Percentiles rank a stretch among this genome's conserved stretches.
phyloP scores from a whole-genome alignment of 768 basidiomycete genomes.

The Boletus patriciae region DNA sequence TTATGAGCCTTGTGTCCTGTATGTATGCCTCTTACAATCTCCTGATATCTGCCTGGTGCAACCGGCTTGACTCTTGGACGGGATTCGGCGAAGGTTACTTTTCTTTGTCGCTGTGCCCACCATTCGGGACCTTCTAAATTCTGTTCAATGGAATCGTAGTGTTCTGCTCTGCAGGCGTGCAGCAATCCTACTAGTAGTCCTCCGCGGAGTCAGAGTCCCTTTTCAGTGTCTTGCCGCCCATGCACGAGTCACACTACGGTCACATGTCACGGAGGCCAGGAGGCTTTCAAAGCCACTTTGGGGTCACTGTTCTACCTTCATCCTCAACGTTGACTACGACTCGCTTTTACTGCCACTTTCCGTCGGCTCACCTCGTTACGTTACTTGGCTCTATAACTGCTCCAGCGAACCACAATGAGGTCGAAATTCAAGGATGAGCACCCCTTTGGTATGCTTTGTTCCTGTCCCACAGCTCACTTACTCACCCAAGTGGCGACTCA shows the following conservation, averaged over 20 bases:
- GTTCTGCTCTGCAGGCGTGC: slow-evolving; percentile 6
- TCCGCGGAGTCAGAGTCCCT: not conserved
- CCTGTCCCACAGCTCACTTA: slow-evolving; percentile 35
- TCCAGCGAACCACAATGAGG: slow-evolving; percentile 54
- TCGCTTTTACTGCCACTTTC: slow-evolving; percentile 10
- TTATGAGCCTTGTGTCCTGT: too few relatives aligned
- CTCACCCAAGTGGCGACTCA: slow-evolving; percentile 16
- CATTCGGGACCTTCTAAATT: not conserved
- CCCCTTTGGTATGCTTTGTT: slow-evolving; percentile 73
- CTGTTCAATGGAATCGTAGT: not conserved
- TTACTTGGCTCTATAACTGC: slow-evolving; percentile 2
- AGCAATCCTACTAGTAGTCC: not conserved
- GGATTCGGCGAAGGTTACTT: not conserved
- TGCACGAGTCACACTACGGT: slow-evolving; percentile 29
- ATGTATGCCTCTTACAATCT: not conserved
- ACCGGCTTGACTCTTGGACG: not conserved
- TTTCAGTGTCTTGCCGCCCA: slow-evolving; percentile 19
- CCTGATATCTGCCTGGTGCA: too few relatives aligned
- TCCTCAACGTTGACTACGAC: slow-evolving; percentile 30
- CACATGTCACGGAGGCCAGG: slow-evolving; percentile 35
- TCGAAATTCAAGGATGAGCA: slow-evolving; percentile 99
- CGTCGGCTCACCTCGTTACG: slow-evolving; percentile 5
- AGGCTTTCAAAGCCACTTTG: slow-evolving; percentile 32
- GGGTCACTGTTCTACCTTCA: slow-evolving; percentile 21
- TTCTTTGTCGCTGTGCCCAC: not conserved